Evolutionary conservation across 495 filamentous ascomycete species (phyloP).

Genomic region (Friedmanniomyces endolithicus): DNA sequence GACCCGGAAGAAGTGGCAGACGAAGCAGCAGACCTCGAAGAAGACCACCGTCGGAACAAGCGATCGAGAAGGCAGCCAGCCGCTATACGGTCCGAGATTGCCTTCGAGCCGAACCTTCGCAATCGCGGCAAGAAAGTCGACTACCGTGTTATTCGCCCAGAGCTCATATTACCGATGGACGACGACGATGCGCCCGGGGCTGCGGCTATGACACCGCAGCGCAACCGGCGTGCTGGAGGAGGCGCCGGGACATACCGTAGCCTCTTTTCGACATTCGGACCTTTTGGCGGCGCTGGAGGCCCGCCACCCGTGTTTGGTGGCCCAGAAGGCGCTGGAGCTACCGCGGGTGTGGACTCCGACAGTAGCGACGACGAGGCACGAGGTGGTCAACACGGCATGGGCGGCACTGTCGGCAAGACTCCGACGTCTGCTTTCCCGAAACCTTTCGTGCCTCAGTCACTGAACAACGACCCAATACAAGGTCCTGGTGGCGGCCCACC

Average conservation of each 20-base stretch:
- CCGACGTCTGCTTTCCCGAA: constrained; percentile 52
- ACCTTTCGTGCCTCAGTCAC: constrained; percentile 49
- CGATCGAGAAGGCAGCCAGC: constrained; percentile 9
- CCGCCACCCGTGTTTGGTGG: constrained; percentile 58
- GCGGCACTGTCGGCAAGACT: constrained; percentile 60
- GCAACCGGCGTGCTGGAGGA: constrained; percentile 46
- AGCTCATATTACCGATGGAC: constrained; percentile 54
- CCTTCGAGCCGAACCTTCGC: constrained; percentile 26
- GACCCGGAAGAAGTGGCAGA: constrained; percentile 32
- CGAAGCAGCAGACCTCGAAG: constrained; percentile 60
- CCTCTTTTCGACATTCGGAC: constrained; percentile 75
- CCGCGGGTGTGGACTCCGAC: constrained; percentile 77
- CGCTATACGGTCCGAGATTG: constrained; percentile 9
- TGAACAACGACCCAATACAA: constrained; percentile 52
- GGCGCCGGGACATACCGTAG: constrained; percentile 46
- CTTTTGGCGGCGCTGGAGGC: constrained; percentile 76
- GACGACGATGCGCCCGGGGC: constrained; percentile 46
- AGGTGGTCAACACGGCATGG: constrained; percentile 33
- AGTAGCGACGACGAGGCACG: constrained; percentile 85
- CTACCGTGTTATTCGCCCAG: constrained; percentile 66
- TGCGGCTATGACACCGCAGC: constrained; percentile 47
- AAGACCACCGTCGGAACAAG: constrained; percentile 31
- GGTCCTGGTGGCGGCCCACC: constrained; percentile 54
- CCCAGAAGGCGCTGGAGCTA: constrained; percentile 62
- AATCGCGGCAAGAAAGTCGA: constrained; percentile 36